Base-by-base conservation (phyloP, 768 basidiomycete genomes). In the Leccinum longicurvipes region DNA sequence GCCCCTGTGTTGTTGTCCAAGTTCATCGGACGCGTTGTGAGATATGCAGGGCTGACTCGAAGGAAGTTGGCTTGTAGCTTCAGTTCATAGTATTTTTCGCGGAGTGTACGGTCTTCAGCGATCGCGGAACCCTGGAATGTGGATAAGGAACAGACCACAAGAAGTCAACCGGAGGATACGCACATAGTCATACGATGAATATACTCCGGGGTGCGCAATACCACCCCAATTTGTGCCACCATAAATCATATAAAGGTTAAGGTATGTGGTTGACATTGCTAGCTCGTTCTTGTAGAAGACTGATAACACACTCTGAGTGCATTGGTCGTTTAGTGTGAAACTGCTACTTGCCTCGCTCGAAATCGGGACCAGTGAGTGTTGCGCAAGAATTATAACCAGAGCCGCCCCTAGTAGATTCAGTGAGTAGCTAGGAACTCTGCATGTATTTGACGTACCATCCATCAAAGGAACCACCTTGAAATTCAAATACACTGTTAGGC, bases 141-240 rank as follows among this genome's bases (percentile, higher is more conserved):
- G 42, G 36, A 25, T 60, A 19, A 55, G 46, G 23, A 10, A 21
- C 21, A 25, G 42, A 32, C 25, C 4, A 47, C 5, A 11, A 14
- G 41, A 32, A 6, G 19, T 48, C 23, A 39, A 32, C 28, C 6
- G 1, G 15, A 27, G 34, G 17, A 15, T 29, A 49, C 67, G 31
- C 42, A 69, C 82, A 55, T 86, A 85, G 60, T 86, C 85, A 60
- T 86, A 86, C 11, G 82, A 83, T 1, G 79, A 77, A 60, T 83
- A 83, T 51, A 78, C 79, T 1, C 81, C 82, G 4, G 83, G 83
- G 60, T 80, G 76, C 1, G 80, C 68, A 1, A 82, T 82, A 41
- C 67, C 67, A 6, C 83, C 84, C 82, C 82, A 84, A 49, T 85
- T 84, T 1, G 84, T 86, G 27, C 84, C 84, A 3, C 84, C 84